Conservation (phyloP, 2,329 filamentous ascomycete species). For the Pseudogymnoascus sp. region DNA sequence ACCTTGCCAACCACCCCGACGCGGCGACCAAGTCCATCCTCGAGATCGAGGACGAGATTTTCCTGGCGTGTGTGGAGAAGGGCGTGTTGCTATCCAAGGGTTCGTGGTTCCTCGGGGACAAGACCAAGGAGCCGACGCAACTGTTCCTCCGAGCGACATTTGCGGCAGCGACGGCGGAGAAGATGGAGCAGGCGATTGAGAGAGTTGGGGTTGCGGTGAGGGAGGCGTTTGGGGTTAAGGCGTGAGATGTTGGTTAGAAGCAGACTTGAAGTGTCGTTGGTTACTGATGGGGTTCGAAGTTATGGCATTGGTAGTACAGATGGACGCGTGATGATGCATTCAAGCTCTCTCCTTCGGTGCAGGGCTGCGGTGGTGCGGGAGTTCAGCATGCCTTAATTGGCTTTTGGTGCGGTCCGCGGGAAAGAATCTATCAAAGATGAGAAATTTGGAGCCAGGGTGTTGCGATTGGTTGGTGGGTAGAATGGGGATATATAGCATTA, state of each 20-base stretch:
- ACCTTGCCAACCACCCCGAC: constrained; percentile 57
- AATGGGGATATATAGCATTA: neutral
- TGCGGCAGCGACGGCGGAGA: constrained; percentile 64
- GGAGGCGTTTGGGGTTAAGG: constrained; percentile 41
- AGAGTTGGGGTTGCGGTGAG: constrained; percentile 69
- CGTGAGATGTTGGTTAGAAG: neutral
- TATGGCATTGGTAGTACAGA: neutral
- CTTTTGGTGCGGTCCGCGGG: neutral
- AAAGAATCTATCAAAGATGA: neutral
- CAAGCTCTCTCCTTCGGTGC: neutral
- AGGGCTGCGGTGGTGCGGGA: neutral
- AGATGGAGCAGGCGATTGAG: constrained; percentile 63
- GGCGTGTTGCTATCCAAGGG: constrained; percentile 76
- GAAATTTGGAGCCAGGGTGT: neutral
- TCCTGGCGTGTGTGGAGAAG: constrained; percentile 63
- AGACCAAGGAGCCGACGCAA: constrained; percentile 52
- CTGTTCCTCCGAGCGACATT: constrained; percentile 84
- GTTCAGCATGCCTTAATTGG: neutral
- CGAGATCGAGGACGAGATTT: constrained; percentile 79
- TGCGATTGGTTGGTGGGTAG: neutral
- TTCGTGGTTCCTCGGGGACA: constrained; percentile 61
- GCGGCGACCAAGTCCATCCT: constrained; percentile 43
- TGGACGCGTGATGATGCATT: neutral
- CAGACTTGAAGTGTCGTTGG: neutral
- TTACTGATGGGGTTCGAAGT: neutral